Evolutionary conservation across 1,284 basidiomycete species (phyloP).

Genomic region (Quambalaria eucalypti): DNA sequence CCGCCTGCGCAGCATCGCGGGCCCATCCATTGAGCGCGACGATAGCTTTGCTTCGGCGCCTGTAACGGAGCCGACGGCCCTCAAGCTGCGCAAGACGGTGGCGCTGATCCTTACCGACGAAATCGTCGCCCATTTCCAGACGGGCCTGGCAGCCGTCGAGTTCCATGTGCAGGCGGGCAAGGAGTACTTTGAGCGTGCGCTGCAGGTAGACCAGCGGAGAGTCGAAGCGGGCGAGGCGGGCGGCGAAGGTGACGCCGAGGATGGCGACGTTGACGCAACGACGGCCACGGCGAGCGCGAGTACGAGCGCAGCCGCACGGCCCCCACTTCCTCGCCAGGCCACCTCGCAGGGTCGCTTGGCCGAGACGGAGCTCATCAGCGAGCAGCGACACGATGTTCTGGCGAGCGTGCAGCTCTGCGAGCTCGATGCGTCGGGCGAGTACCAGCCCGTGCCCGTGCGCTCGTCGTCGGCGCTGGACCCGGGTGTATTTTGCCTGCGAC

Average conservation of each 20-base stretch:
- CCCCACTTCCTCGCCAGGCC: constrained; percentile 2
- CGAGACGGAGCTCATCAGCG: constrained; percentile 80
- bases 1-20: constrained; percentile 30
- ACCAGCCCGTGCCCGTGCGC: constrained; percentile 71
- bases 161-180: constrained; percentile 21
- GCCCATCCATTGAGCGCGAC: constrained; percentile 19
- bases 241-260: constrained; percentile 35
- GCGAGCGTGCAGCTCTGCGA: constrained; percentile 79
- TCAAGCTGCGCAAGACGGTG: constrained; percentile 28
- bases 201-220: not conserved
- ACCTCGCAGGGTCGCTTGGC: constrained; percentile 51
- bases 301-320: not conserved
- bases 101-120: constrained; percentile 27
- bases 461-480: constrained; percentile 69
- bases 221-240: constrained; percentile 28
- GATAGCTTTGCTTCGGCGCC: constrained; percentile 26
- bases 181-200: constrained; percentile 14
- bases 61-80: constrained; percentile 11
- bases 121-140: constrained; percentile 19
- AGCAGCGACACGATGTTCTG: constrained; percentile 79
- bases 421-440: constrained; percentile 72
- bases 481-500: constrained; percentile 73
- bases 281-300: constrained; percentile 57
- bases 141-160: constrained; percentile 23
- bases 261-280: constrained; percentile 49